Percentiles rank a stretch among this genome's conserved stretches.
phyloP scores from a whole-genome alignment of 768 basidiomycete genomes.

The Naganishia onofrii region DNA sequence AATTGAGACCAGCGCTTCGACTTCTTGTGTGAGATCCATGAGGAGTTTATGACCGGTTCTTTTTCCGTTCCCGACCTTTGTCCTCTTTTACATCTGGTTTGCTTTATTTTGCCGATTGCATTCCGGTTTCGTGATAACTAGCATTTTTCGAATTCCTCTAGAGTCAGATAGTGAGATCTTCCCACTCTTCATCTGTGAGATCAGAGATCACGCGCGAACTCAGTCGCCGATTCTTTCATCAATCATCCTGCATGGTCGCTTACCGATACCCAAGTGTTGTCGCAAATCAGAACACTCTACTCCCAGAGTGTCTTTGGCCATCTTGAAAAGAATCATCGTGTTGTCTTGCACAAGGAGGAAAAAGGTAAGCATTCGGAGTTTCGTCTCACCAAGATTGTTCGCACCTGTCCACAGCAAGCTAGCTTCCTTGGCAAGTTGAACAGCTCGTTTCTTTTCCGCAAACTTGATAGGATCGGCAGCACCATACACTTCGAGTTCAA shows the following conservation, averaged over 20 bases:
- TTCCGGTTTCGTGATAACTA: background rate
- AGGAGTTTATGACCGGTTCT: background rate
- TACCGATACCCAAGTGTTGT: conserved; percentile 10
- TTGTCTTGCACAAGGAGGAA: conserved; percentile 12
- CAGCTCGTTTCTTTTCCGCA: conserved; percentile 70
- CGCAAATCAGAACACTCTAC: conserved; percentile 1
- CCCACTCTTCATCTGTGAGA: conserved; percentile 37
- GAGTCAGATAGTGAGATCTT: conserved; percentile 29
- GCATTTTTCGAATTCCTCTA: background rate
- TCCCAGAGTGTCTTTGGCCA: conserved; percentile 21
- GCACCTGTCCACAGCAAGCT: conserved; percentile 83
- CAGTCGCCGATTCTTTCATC: background rate
- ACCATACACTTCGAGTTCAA: conserved; percentile 73
- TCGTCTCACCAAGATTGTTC: conserved; percentile 36
- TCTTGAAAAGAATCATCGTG: conserved; percentile 25
- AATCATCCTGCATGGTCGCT: background rate
- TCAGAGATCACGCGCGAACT: background rate
- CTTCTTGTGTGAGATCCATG: background rate
- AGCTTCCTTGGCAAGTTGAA: conserved; percentile 76
- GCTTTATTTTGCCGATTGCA: background rate
- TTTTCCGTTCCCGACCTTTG: background rate
- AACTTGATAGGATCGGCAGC: conserved; percentile 79
- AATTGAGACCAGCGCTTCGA: conserved; percentile 2
- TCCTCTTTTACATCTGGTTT: background rate
- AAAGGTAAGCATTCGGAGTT: background rate